Evolutionary conservation across 495 filamentous ascomycete genomes (phyloP).

Genomic region (Glonium stellatum): DNA sequence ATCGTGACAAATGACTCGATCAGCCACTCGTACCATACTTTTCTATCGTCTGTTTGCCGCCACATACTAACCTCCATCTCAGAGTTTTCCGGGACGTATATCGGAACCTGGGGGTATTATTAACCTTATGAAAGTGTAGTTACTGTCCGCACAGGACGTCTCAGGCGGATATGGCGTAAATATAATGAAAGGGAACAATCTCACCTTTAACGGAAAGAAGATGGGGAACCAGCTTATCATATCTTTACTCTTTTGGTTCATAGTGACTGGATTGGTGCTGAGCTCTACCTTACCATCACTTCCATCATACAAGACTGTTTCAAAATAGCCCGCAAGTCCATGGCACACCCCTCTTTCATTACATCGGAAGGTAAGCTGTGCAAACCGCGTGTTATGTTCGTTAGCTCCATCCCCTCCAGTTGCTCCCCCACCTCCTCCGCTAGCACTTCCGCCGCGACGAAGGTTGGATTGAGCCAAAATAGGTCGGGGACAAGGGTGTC

Average conservation of each 20-base stretch:
- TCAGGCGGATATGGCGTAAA: background rate
- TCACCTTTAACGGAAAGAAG: slow-evolving; percentile 91
- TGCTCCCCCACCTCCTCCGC: slow-evolving; percentile 40
- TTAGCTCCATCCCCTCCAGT: slow-evolving; percentile 54
- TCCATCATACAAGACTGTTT: slow-evolving; percentile 73
- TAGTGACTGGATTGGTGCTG: slow-evolving; percentile 86
- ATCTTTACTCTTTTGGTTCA: slow-evolving; percentile 82
- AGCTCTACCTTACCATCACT: slow-evolving; percentile 59
- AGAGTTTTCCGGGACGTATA: slow-evolving; percentile 77
- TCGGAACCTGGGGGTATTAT: slow-evolving; percentile 54
- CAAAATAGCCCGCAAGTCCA: slow-evolving; percentile 91
- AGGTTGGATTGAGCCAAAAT: slow-evolving; percentile 48
- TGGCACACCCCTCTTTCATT: slow-evolving; percentile 75
- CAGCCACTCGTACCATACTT: slow-evolving; percentile 99
- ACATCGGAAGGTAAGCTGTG: slow-evolving; percentile 65
- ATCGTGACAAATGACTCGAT: slow-evolving; percentile 70
- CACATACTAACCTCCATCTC: slow-evolving; percentile 89
- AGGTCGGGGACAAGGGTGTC: slow-evolving; percentile 46
- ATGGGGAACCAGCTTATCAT: slow-evolving; percentile 99
- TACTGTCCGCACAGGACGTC: background rate
- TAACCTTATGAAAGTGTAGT: slow-evolving; percentile 12
- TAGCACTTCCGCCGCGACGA: slow-evolving; percentile 51
- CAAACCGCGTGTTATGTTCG: slow-evolving; percentile 77
- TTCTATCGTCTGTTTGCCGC: slow-evolving; percentile 86
- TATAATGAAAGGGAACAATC: slow-evolving; percentile 10